Evolutionary conservation across 306 rosid genomes (phyloP).

Genomic region (Coriaria nepalensis): DNA sequence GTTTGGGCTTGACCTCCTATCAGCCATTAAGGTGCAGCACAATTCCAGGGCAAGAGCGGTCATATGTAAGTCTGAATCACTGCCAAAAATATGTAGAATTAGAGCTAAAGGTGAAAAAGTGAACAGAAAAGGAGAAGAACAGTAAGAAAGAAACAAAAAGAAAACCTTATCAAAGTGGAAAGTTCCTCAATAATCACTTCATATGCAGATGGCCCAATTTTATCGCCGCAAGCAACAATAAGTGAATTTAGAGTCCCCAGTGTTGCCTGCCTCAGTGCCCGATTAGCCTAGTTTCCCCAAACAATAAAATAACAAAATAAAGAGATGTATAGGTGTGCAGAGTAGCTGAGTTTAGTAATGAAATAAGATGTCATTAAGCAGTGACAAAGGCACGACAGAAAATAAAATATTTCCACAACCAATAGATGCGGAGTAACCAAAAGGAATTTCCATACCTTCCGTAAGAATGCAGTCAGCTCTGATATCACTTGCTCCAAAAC

Average conservation of each 20-base stretch:
- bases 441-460: slow-evolving; percentile 50
- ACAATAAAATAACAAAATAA: slow-evolving; percentile 10
- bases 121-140: slow-evolving; percentile 5
- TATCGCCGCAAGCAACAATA: slow-evolving; percentile 88
- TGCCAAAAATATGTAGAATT: slow-evolving; percentile 21
- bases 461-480: slow-evolving; percentile 87
- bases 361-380: not conserved
- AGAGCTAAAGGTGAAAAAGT: slow-evolving; percentile 11
- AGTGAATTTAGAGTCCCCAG: slow-evolving; percentile 89
- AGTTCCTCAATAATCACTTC: slow-evolving; percentile 93
- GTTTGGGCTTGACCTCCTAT: slow-evolving; percentile 73
- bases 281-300: slow-evolving; percentile 69
- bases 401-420: no score
- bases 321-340: slow-evolving; percentile 5
- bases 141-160: not conserved
- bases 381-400: no score
- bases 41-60: slow-evolving; percentile 97
- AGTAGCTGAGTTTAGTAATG: slow-evolving; percentile 6
- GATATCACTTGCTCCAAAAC: slow-evolving; percentile 85
- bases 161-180: slow-evolving; percentile 79
- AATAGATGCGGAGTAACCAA: not conserved
- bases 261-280: slow-evolving; percentile 90
- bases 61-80: slow-evolving; percentile 99
- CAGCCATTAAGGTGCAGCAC: slow-evolving; percentile 96
- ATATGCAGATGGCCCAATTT: slow-evolving; percentile 83